These are phyloP conservation scores for Nemania diffusa DNA, from an alignment of 2,329 filamentous ascomycete genomes.

Conservation along the genomic window DNA sequence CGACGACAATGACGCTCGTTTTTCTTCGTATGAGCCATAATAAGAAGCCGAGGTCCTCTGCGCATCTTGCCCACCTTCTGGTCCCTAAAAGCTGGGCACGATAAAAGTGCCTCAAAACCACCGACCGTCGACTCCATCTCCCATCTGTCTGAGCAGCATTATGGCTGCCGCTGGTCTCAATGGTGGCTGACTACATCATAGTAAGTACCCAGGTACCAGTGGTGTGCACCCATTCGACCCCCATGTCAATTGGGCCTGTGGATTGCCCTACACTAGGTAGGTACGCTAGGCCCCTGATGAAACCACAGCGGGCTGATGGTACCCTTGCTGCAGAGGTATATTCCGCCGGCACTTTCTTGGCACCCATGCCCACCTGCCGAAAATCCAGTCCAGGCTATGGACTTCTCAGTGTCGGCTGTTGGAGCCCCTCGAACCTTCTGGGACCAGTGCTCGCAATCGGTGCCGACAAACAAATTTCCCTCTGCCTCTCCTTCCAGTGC, in stretches of 20 bases:
- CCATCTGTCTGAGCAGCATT: conserved; percentile 25
- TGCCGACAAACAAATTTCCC: conserved; percentile 25
- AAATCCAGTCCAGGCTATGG: conserved; percentile 26
- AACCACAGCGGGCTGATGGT: conserved; percentile 47
- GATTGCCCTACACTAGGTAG: conserved; percentile 31
- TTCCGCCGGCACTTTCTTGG: conserved; percentile 39
- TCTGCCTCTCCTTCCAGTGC: conserved; percentile 13
- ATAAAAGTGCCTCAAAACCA: conserved; percentile 23
- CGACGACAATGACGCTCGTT: no score
- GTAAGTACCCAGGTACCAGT: conserved; percentile 33
- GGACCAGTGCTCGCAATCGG: conserved; percentile 24
- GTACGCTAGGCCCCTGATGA: conserved; percentile 43
- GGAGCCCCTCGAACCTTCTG: conserved; percentile 23
- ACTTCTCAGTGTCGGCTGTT: conserved; percentile 30
- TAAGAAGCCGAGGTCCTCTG: conserved; percentile 16
- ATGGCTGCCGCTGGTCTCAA: conserved; percentile 15
- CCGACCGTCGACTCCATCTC: conserved; percentile 26
- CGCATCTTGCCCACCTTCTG: conserved; percentile 17
- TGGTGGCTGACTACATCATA: conserved; percentile 36
- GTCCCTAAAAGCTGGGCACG: conserved; percentile 32
- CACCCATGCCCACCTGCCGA: conserved; percentile 26
- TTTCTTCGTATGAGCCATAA: background rate
- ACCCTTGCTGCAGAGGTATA: conserved; percentile 46
- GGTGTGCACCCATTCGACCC: conserved; percentile 40
- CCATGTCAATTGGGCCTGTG: conserved; percentile 40